These are phyloP conservation scores for Fraxinus sp. DNA, from an alignment of 305 asterid genomes.

Conservation along the genomic window DNA sequence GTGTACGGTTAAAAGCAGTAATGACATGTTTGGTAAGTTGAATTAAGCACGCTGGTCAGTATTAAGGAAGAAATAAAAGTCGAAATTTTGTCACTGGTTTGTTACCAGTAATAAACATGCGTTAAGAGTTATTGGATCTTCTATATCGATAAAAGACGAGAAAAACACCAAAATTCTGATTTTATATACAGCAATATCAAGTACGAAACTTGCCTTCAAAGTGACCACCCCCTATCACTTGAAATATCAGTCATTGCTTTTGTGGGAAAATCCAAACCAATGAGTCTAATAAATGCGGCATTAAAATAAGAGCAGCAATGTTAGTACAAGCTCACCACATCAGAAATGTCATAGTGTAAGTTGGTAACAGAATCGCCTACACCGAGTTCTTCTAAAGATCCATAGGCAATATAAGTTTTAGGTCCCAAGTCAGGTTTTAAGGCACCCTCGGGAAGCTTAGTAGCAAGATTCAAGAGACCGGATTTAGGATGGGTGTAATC, in stretches of 20 bases:
- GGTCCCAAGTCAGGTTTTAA: constrained; percentile 88
- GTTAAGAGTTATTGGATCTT: neutral
- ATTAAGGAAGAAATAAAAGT: too few species aligned
- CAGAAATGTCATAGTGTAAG: constrained; percentile 76
- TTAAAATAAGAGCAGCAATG: constrained; percentile 1
- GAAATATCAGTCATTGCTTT: neutral
- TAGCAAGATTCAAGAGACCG: constrained; percentile 66
- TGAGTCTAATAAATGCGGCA: constrained; percentile 4
- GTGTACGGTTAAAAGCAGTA: neutral
- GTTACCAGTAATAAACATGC: neutral
- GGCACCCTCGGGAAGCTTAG: constrained; percentile 70
- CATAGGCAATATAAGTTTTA: constrained; percentile 76
- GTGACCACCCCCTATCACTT: neutral
- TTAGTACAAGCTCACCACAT: constrained; percentile 58
- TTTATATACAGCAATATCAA: neutral
- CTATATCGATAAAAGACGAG: neutral
- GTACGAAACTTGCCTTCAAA: neutral
- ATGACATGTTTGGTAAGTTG: neutral
- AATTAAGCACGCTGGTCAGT: neutral
- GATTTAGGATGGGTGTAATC: constrained; percentile 68
- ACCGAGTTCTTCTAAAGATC: constrained; percentile 64
- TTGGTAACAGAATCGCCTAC: constrained; percentile 81
- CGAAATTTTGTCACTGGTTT: neutral
- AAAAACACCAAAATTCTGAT: neutral
- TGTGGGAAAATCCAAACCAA: neutral